These are phyloP conservation scores for Colletotrichum echinochloae DNA, from an alignment of 2,329 filamentous ascomycete species.

Conservation along the genomic window DNA sequence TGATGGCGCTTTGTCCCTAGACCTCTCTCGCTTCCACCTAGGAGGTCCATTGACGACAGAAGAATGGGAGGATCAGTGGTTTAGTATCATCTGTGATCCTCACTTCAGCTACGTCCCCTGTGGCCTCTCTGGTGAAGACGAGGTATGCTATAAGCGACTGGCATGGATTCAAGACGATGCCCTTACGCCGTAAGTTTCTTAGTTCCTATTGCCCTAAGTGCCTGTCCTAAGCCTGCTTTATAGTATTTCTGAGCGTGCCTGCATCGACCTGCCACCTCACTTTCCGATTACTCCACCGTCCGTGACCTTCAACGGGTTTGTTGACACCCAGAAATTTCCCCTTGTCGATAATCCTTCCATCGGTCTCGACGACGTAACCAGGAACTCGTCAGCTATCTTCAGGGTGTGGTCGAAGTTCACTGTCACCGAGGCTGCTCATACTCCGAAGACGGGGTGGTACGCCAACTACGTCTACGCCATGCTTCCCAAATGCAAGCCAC, in stretches of 20 bases:
- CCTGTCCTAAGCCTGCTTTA: neutral
- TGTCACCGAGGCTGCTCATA: neutral
- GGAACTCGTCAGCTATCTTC: neutral
- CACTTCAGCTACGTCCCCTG: neutral
- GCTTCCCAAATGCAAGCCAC: neutral
- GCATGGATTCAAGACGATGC: neutral
- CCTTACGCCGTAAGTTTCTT: neutral
- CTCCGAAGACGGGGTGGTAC: neutral
- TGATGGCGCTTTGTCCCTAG: neutral
- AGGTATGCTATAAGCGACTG: neutral
- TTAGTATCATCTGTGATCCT: neutral
- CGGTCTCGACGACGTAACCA: neutral
- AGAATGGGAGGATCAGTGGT: neutral
- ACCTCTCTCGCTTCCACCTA: neutral
- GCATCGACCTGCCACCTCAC: neutral
- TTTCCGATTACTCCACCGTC: neutral
- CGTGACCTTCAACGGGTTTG: neutral
- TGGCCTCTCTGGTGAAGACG: neutral
- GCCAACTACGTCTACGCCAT: conserved; percentile 1
- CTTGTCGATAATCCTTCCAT: neutral
- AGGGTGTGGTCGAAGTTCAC: neutral
- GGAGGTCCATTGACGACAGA: neutral
- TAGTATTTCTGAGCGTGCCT: neutral
- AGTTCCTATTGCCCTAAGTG: neutral
- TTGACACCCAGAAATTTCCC: neutral